These are phyloP conservation scores for Trifolium fragiferum DNA, from an alignment of 306 rosid species.

Conservation along the genomic window DNA sequence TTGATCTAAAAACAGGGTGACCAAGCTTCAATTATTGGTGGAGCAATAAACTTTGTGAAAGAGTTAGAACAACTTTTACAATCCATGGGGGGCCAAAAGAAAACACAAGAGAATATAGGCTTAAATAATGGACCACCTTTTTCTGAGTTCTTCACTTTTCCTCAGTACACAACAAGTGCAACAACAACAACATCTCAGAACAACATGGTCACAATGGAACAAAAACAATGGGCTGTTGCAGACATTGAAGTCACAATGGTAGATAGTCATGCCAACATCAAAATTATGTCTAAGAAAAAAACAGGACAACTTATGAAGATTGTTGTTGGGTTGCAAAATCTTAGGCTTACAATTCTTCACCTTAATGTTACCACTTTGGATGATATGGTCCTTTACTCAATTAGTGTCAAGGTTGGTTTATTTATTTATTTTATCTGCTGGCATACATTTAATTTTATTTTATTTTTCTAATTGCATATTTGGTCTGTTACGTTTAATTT, in stretches of 20 bases:
- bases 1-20: slow-evolving; percentile 65
- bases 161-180: slow-evolving; percentile 71
- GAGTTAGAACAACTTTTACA: slow-evolving; percentile 79
- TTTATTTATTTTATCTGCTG: not conserved
- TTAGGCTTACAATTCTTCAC: slow-evolving; percentile 73
- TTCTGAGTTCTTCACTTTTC: slow-evolving; percentile 78
- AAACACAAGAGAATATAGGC: slow-evolving; percentile 27
- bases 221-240: slow-evolving; percentile 53
- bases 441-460: not conserved
- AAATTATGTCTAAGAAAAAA: slow-evolving; percentile 67
- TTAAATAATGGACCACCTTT: slow-evolving; percentile 44
- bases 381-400: slow-evolving; percentile 75
- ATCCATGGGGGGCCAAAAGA: slow-evolving; percentile 58
- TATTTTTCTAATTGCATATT: too few relatives aligned
- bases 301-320: slow-evolving; percentile 62
- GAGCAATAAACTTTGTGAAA: slow-evolving; percentile 92
- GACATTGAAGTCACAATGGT: slow-evolving; percentile 93
- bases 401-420: slow-evolving; percentile 72
- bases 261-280: slow-evolving; percentile 83
- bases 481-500: too few relatives aligned
- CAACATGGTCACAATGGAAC: slow-evolving; percentile 27
- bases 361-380: slow-evolving; percentile 71
- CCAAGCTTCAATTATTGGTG: slow-evolving; percentile 95
- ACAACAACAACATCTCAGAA: slow-evolving; percentile 35
- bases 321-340: slow-evolving; percentile 67